Conservation (phyloP, 495 filamentous ascomycete species). For the Podospora pseudoanserina region DNA sequence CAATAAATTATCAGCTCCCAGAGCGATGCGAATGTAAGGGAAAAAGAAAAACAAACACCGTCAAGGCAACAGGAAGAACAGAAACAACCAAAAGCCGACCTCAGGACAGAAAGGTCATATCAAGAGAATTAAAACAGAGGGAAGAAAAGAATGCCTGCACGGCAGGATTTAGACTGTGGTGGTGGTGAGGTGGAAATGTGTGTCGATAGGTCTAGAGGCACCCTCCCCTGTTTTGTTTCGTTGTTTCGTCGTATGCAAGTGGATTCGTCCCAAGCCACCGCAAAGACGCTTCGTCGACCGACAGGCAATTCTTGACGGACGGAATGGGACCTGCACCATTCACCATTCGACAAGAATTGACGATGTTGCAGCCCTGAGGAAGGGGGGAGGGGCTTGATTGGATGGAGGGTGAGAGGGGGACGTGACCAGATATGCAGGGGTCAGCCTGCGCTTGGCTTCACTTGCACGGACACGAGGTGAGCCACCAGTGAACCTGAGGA, state of each 20-base stretch:
- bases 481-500: neutral
- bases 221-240: slow-evolving; percentile 20
- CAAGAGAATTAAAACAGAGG: neutral
- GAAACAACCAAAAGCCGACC: neutral
- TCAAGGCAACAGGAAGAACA: neutral
- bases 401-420: neutral
- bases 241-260: slow-evolving; percentile 10
- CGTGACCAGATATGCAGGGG: neutral
- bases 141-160: neutral
- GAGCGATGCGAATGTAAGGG: neutral
- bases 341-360: neutral
- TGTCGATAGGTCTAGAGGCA: slow-evolving; percentile 6
- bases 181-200: neutral
- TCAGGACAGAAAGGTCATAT: neutral
- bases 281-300: neutral
- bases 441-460: neutral
- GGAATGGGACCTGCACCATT: too few relatives aligned
- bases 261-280: neutral
- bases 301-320: too few relatives aligned
- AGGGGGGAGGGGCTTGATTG: neutral
- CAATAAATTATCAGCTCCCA: slow-evolving; percentile 8
- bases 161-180: neutral
- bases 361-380: neutral
- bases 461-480: neutral
- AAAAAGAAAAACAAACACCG: neutral